A percentile compares a stretch with the other conserved stretches of the same genome.
Conservation (phyloP, 2,329 filamentous ascomycete species). For the Madurella mycetomatis region DNA sequence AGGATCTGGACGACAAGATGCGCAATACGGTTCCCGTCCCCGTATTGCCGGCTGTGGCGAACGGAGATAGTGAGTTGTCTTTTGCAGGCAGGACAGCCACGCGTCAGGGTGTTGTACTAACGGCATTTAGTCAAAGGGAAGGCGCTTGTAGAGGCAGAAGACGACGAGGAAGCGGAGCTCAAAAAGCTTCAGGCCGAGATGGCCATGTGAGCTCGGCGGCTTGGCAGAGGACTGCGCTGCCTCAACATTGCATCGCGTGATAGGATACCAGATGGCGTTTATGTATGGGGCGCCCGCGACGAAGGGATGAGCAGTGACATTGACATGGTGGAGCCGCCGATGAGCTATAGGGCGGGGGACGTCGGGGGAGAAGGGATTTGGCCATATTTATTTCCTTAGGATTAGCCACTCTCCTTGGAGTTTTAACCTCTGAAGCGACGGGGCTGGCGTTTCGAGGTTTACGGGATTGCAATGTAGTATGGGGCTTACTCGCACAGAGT, state of each 20-base stretch:
- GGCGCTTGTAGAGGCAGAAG: conserved; percentile 59
- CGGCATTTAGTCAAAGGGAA: conserved; percentile 46
- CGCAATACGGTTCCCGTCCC: conserved; percentile 82
- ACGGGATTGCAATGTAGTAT: conserved; percentile 13
- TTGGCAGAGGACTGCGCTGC: conserved; percentile 2
- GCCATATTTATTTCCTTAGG: not conserved
- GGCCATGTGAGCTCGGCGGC: conserved; percentile 65
- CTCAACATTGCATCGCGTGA: conserved; percentile 1
- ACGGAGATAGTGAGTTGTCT: conserved; percentile 65
- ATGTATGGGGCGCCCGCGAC: not conserved
- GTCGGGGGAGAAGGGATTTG: not conserved
- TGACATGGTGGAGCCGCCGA: not conserved
- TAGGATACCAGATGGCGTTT: not conserved
- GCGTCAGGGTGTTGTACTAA: conserved; percentile 21
- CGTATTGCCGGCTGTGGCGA: conserved; percentile 72
- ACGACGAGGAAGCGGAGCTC: conserved; percentile 94
- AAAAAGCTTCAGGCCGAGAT: conserved; percentile 93
- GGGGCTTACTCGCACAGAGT: not conserved
- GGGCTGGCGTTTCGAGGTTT: conserved; percentile 19
- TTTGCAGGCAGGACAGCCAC: not conserved
- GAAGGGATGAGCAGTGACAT: not conserved
- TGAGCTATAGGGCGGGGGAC: not conserved
- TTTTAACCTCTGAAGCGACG: conserved; percentile 5
- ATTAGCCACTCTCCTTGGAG: not conserved
- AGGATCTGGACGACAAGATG: conserved; percentile 91